phyloP scores from a whole-genome alignment of 306 rosid genomes.

The Delonix regia region DNA sequence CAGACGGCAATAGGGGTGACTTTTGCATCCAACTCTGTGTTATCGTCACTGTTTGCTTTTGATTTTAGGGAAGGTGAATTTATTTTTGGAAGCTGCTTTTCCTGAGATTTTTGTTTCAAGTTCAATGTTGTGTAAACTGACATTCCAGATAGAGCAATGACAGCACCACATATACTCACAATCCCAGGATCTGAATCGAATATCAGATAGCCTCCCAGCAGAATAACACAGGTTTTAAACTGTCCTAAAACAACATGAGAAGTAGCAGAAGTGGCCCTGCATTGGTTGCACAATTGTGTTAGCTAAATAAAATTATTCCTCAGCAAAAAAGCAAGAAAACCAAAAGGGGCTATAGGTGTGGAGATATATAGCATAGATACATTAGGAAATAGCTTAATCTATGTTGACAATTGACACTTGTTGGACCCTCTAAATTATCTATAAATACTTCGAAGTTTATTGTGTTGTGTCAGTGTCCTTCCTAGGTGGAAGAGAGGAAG shows the following conservation, averaged over 20 bases:
- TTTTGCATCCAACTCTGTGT: conserved; percentile 41
- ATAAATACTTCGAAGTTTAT: not conserved
- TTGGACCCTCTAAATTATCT: too few relatives aligned
- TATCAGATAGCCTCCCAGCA: conserved; percentile 54
- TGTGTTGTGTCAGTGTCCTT: not conserved
- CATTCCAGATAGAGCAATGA: conserved; percentile 48
- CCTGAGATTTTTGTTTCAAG: conserved; percentile 42
- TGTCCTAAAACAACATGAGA: conserved; percentile 96
- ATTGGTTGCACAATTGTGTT: conserved; percentile 20
- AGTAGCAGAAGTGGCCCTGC: conserved; percentile 97
- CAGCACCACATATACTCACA: conserved; percentile 50
- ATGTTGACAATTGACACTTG: too few relatives aligned
- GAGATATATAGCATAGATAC: not conserved
- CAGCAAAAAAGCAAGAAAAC: not conserved
- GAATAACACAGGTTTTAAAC: conserved; percentile 84
- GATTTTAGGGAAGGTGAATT: conserved; percentile 10
- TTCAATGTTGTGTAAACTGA: conserved; percentile 46
- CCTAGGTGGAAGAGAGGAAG: conserved; percentile 9
- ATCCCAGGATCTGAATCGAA: conserved; percentile 54
- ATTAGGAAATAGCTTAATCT: not conserved
- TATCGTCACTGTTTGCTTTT: conserved; percentile 39
- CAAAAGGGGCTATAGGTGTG: not conserved
- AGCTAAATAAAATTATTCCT: conserved; percentile 11
- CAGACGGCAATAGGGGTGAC: conserved; percentile 38
- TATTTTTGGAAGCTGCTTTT: conserved; percentile 46